Conservation (phyloP, 2,329 filamentous ascomycete genomes). For the Cytospora schulzeri region DNA sequence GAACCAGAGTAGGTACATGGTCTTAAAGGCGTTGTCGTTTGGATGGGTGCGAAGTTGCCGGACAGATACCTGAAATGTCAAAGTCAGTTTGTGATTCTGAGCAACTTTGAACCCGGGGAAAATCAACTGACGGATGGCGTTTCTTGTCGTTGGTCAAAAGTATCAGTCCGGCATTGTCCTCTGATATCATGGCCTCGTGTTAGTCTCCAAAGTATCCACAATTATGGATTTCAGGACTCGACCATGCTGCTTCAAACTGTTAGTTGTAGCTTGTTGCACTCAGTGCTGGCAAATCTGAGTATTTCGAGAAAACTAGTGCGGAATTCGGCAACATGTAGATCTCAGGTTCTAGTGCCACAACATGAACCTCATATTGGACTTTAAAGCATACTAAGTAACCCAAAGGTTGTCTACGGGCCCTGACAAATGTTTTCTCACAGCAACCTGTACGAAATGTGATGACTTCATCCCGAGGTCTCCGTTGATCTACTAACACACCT, state of each 20-base stretch:
- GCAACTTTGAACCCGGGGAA: background rate
- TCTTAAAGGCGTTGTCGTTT: conserved; percentile 55
- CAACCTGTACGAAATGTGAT: no score
- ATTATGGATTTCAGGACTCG: background rate
- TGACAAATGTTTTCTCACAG: no score
- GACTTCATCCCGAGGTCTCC: no score
- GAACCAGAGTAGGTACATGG: conserved; percentile 58
- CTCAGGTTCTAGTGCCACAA: background rate
- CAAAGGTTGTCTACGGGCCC: no score
- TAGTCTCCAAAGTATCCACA: background rate
- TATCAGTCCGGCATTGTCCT: background rate
- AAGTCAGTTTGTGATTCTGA: background rate
- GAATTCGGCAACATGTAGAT: no score
- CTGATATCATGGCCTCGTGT: background rate
- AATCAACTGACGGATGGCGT: conserved; percentile 10
- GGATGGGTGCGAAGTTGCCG: conserved; percentile 71
- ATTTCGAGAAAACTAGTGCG: no score
- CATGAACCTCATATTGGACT: no score
- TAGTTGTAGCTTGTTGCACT: background rate
- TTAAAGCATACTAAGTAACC: no score
- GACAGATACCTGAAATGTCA: conserved; percentile 54
- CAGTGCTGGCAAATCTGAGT: no score
- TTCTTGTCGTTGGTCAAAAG: background rate
- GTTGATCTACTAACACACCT: no score
- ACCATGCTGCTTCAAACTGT: background rate